phyloP scores from a whole-genome alignment of 2,329 filamentous ascomycete species.

The Dactylonectria estremocensis region DNA sequence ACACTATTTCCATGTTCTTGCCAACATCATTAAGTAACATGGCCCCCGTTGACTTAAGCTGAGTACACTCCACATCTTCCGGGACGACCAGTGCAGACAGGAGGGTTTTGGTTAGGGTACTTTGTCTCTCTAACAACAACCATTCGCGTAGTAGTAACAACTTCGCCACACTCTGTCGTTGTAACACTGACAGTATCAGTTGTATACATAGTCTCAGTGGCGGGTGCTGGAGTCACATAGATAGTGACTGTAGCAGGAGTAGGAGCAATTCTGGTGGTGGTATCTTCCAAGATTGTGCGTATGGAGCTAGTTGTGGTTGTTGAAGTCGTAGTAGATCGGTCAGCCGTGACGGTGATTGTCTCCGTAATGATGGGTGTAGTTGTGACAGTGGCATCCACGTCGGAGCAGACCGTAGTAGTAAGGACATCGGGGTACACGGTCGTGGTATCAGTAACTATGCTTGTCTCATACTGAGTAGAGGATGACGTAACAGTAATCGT shows the following conservation, averaged over 20 bases:
- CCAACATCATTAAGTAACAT: no score
- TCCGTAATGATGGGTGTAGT: not conserved
- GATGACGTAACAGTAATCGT: not conserved
- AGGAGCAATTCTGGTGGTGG: not conserved
- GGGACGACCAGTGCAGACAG: not conserved
- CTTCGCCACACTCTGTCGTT: not conserved
- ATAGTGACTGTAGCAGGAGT: constrained; percentile 10
- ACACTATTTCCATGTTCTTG: not conserved
- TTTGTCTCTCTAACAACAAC: constrained; percentile 4
- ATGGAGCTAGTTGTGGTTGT: not conserved
- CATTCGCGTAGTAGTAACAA: constrained; percentile 1
- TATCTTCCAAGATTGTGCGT: constrained; percentile 1
- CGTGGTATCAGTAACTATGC: not conserved
- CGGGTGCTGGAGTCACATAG: not conserved
- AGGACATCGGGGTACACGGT: constrained; percentile 1
- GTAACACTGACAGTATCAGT: not conserved
- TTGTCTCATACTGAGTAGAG: constrained; percentile 1
- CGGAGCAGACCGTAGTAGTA: constrained; percentile 13
- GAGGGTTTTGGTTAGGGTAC: not conserved
- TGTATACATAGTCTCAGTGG: not conserved
- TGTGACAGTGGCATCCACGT: constrained; percentile 10
- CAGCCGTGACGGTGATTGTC: not conserved
- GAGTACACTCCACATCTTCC: not conserved
- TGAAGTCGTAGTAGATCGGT: not conserved
- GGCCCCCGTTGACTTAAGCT: not conserved